Evolutionary conservation across 257 asterid species (phyloP).

Genomic region (Fraxinus cuspidata): DNA sequence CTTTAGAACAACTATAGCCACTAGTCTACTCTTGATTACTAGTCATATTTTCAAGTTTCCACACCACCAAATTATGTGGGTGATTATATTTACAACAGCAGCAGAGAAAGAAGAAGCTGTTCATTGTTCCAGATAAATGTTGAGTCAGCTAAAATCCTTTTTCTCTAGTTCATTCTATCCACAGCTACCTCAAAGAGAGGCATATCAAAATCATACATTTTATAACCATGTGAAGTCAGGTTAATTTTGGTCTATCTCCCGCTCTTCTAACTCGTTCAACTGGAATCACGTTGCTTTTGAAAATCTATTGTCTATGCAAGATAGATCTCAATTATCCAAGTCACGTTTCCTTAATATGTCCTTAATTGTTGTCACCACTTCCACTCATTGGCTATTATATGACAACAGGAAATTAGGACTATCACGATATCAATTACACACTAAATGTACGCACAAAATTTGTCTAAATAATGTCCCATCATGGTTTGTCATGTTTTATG

Average conservation of each 20-base stretch:
- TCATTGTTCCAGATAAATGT: background rate
- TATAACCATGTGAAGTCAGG: background rate
- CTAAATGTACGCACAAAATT: background rate
- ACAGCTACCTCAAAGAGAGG: background rate
- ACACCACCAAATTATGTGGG: conserved; percentile 1
- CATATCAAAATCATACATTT: background rate
- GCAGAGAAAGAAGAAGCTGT: background rate
- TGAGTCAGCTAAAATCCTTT: background rate
- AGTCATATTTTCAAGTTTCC: background rate
- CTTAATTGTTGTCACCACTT: background rate
- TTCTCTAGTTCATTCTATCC: background rate
- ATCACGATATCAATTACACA: background rate
- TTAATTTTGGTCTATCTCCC: background rate
- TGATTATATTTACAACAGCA: background rate
- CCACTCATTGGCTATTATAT: background rate
- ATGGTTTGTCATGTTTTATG: background rate
- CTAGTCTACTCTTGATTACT: background rate
- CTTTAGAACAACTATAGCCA: conserved; percentile 13
- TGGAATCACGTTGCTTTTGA: background rate
- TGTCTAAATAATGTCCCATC: background rate
- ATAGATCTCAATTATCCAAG: background rate
- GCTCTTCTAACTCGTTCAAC: background rate
- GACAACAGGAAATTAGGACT: background rate
- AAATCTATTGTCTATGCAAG: background rate
- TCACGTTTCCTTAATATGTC: background rate